A percentile compares a stretch with the other conserved stretches of the same genome.
phyloP scores from a whole-genome alignment of 2,329 filamentous ascomycete genomes.

The Aspergillus texensis region DNA sequence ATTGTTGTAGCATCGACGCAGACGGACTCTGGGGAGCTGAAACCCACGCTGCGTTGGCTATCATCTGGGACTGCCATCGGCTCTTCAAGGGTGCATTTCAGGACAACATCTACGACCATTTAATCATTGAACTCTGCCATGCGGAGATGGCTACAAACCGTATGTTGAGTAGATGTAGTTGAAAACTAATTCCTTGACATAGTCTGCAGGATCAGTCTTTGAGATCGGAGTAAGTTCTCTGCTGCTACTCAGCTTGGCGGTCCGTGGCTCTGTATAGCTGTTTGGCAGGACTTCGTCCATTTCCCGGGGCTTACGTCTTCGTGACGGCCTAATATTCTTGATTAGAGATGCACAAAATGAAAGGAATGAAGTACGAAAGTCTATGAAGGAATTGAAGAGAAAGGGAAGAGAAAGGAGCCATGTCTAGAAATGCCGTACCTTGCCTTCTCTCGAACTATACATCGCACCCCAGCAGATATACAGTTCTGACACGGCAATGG shows the following conservation, averaged over 20 bases:
- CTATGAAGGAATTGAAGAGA: not conserved
- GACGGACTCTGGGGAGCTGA: not conserved
- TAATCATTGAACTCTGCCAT: not conserved
- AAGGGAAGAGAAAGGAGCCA: not conserved
- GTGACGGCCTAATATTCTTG: not conserved
- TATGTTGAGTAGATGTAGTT: conserved; percentile 5
- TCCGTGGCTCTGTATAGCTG: not conserved
- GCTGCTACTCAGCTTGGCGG: not conserved
- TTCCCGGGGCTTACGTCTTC: not conserved
- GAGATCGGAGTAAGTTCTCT: not conserved
- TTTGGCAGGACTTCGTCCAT: not conserved
- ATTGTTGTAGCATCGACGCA: not conserved
- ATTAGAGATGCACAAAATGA: not conserved
- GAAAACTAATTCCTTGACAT: not conserved
- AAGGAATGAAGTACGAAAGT: not conserved
- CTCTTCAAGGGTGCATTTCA: not conserved
- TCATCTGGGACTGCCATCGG: not conserved
- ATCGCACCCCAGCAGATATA: conserved; percentile 1
- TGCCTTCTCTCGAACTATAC: conserved; percentile 3
- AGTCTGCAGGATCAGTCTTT: conserved; percentile 2
- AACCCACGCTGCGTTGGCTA: not conserved
- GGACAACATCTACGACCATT: not conserved
- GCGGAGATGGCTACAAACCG: not conserved
- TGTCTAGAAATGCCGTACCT: not conserved
- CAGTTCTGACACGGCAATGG: conserved; percentile 1